A percentile compares a stretch with the other conserved stretches of the same genome.
Evolutionary conservation across 1,139 yeast species (phyloP).

Genomic region (Schwanniomyces etchellsii): DNA sequence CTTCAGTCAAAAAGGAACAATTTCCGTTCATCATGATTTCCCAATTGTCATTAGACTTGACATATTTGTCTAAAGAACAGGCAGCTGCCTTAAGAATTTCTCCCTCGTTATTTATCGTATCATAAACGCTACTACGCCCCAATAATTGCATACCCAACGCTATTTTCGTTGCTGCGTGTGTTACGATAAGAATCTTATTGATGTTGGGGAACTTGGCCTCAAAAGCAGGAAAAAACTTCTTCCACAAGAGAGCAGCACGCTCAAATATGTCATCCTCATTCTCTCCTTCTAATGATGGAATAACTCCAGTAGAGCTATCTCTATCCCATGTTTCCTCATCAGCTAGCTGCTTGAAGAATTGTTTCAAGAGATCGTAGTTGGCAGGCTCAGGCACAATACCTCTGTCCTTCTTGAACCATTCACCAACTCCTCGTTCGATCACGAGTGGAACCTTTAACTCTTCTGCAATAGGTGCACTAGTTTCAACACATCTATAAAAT

Average conservation of each 20-base stretch:
- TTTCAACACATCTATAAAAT: constrained; percentile 84
- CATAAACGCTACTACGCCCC: constrained; percentile 41
- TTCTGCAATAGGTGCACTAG: constrained; percentile 64
- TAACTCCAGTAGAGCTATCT: constrained; percentile 39
- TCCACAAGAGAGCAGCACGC: constrained; percentile 49
- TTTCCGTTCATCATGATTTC: constrained; percentile 57
- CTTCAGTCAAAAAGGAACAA: constrained; percentile 56
- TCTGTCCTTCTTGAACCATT: constrained; percentile 58
- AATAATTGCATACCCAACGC: constrained; percentile 69
- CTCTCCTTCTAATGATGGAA: constrained; percentile 60
- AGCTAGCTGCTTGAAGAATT: constrained; percentile 47
- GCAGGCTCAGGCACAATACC: constrained; percentile 57
- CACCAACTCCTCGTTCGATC: constrained; percentile 70
- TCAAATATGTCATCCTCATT: constrained; percentile 54
- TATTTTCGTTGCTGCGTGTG: constrained; percentile 84
- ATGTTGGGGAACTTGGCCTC: constrained; percentile 50
- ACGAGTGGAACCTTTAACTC: constrained; percentile 50
- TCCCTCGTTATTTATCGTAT: constrained; percentile 38
- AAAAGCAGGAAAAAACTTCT: constrained; percentile 43
- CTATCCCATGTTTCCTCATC: constrained; percentile 35
- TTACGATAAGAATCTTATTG: constrained; percentile 53
- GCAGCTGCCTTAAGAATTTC: constrained; percentile 44
- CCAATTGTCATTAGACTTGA: constrained; percentile 40
- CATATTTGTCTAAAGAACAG: constrained; percentile 36
- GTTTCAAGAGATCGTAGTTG: constrained; percentile 35